phyloP scores from a whole-genome alignment of 2,329 filamentous ascomycete species.

The Trichoderma brevicompactum region DNA sequence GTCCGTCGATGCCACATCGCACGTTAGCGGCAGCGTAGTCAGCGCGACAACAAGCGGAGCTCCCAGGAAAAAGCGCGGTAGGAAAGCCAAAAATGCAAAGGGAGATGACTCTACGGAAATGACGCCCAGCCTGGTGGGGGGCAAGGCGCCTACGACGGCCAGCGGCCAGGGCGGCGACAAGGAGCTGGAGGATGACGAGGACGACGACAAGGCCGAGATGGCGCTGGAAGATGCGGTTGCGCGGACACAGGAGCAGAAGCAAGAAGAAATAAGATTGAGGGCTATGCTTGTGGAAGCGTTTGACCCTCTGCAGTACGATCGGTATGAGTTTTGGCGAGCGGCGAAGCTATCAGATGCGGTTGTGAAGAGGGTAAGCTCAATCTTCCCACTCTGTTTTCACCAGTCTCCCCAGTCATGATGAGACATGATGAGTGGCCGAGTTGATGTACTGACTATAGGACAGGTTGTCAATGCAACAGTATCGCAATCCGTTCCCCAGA shows the following conservation, averaged over 20 bases:
- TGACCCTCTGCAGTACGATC: constrained; percentile 67
- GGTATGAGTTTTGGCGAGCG: constrained; percentile 73
- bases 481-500: constrained; percentile 75
- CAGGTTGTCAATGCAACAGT: constrained; percentile 79
- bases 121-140: constrained; percentile 50
- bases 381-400: background rate
- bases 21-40: constrained; percentile 65
- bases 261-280: constrained; percentile 61
- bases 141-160: constrained; percentile 48
- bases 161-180: constrained; percentile 53
- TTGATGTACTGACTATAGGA: background rate
- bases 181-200: constrained; percentile 59
- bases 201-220: constrained; percentile 61
- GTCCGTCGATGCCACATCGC: constrained; percentile 63
- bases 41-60: constrained; percentile 48
- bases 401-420: background rate
- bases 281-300: constrained; percentile 68
- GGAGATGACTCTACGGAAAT: constrained; percentile 48
- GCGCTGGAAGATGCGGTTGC: constrained; percentile 62
- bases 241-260: constrained; percentile 69
- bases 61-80: constrained; percentile 63
- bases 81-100: constrained; percentile 63
- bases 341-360: constrained; percentile 70
- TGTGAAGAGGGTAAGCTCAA: constrained; percentile 63
- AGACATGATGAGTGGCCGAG: background rate